Percentiles rank a stretch among this genome's conserved stretches.
These are phyloP conservation scores for Hypoxylon sp. DNA, from an alignment of 2,329 filamentous ascomycete genomes.

Conservation along the genomic window DNA sequence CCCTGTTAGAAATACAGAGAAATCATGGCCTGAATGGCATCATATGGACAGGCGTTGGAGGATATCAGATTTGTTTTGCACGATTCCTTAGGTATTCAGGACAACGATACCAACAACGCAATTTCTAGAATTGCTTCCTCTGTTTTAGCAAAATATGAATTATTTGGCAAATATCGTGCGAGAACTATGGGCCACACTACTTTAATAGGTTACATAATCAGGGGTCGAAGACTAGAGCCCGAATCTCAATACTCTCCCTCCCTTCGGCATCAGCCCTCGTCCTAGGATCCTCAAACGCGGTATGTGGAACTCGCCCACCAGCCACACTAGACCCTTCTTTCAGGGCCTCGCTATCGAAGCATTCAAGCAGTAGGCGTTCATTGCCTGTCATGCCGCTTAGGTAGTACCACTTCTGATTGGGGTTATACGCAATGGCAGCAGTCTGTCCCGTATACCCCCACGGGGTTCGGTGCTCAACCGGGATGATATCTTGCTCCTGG, in stretches of 20 bases:
- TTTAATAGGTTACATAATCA: constrained; percentile 48
- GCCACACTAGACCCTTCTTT: constrained; percentile 63
- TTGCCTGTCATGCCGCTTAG: constrained; percentile 81
- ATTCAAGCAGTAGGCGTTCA: constrained; percentile 82
- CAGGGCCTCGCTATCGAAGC: constrained; percentile 76
- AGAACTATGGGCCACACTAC: neutral
- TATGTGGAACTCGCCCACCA: constrained; percentile 75
- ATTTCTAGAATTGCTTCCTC: constrained; percentile 10
- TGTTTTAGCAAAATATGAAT: neutral
- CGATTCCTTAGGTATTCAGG: neutral
- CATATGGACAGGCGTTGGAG: constrained; percentile 20
- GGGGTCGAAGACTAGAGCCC: constrained; percentile 84
- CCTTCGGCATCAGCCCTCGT: constrained; percentile 77
- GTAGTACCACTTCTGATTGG: constrained; percentile 80
- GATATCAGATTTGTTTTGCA: constrained; percentile 11
- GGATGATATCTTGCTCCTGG: constrained; percentile 73
- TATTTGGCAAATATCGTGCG: no score
- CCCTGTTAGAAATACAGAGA: constrained; percentile 1
- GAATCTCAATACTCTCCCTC: constrained; percentile 90
- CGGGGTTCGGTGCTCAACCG: constrained; percentile 80
- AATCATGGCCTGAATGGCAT: neutral
- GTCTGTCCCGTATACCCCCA: constrained; percentile 78
- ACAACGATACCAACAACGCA: constrained; percentile 1
- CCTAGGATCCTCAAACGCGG: constrained; percentile 82
- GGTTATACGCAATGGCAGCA: constrained; percentile 73